phyloP scores from a whole-genome alignment of 257 asterid genomes.

The Paraleonurus japonicus region DNA sequence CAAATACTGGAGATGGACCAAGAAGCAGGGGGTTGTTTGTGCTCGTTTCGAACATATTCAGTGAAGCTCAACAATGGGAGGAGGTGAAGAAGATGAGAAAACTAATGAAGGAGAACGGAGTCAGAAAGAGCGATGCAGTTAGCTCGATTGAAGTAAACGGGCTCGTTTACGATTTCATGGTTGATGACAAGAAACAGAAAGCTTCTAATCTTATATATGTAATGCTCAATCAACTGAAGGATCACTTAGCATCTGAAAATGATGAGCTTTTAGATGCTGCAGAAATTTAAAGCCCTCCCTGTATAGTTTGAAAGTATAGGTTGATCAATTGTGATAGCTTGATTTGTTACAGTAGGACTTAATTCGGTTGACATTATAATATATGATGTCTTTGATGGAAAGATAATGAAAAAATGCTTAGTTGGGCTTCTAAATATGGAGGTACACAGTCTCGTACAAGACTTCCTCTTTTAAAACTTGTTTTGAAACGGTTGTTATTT shows the following conservation, averaged over 20 bases:
- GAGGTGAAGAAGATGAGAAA: constrained; percentile 53
- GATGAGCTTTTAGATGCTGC: constrained; percentile 12
- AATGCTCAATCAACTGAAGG: constrained; percentile 40
- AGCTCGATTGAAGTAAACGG: constrained; percentile 49
- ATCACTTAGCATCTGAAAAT: constrained; percentile 37
- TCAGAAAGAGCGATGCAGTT: constrained; percentile 44
- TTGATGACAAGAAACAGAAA: constrained; percentile 44
- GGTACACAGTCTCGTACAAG: too few species aligned
- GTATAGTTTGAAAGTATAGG: too few species aligned
- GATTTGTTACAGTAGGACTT: too few species aligned
- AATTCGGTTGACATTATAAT: too few species aligned
- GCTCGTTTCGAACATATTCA: constrained; percentile 52
- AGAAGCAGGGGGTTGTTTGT: constrained; percentile 41
- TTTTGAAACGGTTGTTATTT: too few species aligned
- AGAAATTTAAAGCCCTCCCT: background rate
- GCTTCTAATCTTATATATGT: constrained; percentile 30
- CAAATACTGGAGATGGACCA: constrained; percentile 49
- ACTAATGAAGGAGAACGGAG: constrained; percentile 40
- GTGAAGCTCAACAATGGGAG: constrained; percentile 56
- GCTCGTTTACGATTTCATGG: constrained; percentile 47
- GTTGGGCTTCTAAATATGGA: too few species aligned
- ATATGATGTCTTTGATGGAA: too few species aligned
- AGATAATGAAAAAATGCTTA: too few species aligned
- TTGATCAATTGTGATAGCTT: too few species aligned
- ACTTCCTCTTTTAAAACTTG: too few species aligned